Evolutionary conservation across 169 alveolate species (phyloP).

Genomic region (Blepharisma undulans): DNA sequence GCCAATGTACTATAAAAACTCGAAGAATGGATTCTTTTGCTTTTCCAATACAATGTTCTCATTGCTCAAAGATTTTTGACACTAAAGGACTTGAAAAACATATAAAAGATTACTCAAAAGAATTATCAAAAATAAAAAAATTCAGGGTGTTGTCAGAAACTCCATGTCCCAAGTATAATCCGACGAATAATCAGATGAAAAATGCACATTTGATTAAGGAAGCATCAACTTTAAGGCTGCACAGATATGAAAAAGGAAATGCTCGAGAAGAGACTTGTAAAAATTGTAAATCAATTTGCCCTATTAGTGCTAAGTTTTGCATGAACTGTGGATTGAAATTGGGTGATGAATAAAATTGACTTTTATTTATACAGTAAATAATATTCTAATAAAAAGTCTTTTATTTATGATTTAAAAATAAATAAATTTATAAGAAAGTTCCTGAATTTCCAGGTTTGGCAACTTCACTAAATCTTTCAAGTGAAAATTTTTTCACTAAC

Average conservation of each 20-base stretch:
- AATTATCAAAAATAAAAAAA: not conserved
- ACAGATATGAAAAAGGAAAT: not conserved
- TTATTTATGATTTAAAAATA: too few species aligned
- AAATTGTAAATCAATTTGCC: not conserved
- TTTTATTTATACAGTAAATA: too few species aligned
- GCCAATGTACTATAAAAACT: not conserved
- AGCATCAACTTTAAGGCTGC: not conserved
- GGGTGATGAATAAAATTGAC: too few species aligned
- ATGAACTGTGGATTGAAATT: slow-evolving; percentile 11
- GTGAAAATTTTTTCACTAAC: slow-evolving; percentile 73
- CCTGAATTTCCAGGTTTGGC: slow-evolving; percentile 22
- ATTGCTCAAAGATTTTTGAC: not conserved
- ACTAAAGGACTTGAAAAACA: not conserved
- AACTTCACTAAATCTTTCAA: slow-evolving; percentile 62
- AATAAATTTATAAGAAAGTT: not conserved
- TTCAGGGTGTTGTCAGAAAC: not conserved
- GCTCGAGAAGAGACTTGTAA: not conserved
- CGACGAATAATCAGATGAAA: not conserved
- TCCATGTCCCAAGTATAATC: not conserved
- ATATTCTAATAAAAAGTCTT: too few species aligned
- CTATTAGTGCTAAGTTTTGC: slow-evolving; percentile 10
- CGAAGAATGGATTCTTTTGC: not conserved
- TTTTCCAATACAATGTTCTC: not conserved
- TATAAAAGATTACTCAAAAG: not conserved
- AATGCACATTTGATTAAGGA: not conserved